Percentiles rank a stretch among this genome's conserved stretches.
These are phyloP conservation scores for Hemerocallis citrina DNA, from an alignment of 106 monocot genomes.

Conservation along the genomic window DNA sequence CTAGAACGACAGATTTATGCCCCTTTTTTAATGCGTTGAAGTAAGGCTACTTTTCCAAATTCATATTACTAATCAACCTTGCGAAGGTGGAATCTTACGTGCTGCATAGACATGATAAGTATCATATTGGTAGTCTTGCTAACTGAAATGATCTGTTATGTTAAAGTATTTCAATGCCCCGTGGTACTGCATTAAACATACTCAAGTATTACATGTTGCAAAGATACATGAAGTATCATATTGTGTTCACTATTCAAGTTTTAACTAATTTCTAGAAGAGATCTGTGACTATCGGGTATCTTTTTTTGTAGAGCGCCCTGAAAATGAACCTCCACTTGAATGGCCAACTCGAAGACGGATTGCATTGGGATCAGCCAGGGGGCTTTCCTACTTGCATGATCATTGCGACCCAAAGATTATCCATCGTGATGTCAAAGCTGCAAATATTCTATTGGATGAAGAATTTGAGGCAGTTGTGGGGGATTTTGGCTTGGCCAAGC, in stretches of 20 bases:
- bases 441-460: slow-evolving; percentile 69
- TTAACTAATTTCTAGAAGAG: neutral
- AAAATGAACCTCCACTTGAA: slow-evolving; percentile 39
- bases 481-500: slow-evolving; percentile 62
- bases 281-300: neutral
- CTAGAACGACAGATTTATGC: neutral
- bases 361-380: slow-evolving; percentile 59
- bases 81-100: too few relatives aligned
- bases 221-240: neutral
- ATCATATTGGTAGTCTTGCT: neutral
- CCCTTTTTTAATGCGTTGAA: neutral
- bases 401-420: slow-evolving; percentile 82
- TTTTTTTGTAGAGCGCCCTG: slow-evolving; percentile 30
- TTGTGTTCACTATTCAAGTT: neutral
- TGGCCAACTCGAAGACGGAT: slow-evolving; percentile 47
- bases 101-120: neutral
- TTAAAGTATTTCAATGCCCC: neutral
- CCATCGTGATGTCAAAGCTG: slow-evolving; percentile 76
- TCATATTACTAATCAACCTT: too few relatives aligned
- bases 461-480: slow-evolving; percentile 75
- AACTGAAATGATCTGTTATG: neutral
- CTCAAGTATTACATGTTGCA: neutral
- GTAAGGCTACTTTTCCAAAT: too few relatives aligned
- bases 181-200: neutral
- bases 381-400: slow-evolving; percentile 63